A percentile compares a stretch with the other conserved stretches of the same genome.
phyloP scores from a whole-genome alignment of 2,329 filamentous ascomycete species.

The Xylaria sp. region DNA sequence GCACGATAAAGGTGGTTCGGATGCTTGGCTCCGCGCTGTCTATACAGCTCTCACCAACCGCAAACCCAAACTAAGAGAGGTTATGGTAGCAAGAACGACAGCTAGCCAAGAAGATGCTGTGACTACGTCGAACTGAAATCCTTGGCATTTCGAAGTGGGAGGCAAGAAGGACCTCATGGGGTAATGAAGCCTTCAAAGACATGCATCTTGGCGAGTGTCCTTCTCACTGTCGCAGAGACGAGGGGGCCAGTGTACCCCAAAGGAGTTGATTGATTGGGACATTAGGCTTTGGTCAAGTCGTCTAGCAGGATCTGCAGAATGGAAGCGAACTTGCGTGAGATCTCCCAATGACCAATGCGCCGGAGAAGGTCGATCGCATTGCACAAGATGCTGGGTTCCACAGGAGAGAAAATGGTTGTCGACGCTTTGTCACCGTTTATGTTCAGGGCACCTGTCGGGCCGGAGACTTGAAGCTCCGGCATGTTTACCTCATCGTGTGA shows the following conservation, averaged over 20 bases:
- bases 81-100: background rate
- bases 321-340: conserved; percentile 35
- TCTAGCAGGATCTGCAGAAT: conserved; percentile 34
- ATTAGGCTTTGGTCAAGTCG: conserved; percentile 29
- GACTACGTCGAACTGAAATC: background rate
- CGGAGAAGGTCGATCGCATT: conserved; percentile 35
- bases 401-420: conserved; percentile 26
- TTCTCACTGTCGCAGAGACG: background rate
- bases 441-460: conserved; percentile 16
- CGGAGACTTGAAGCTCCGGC: conserved; percentile 31
- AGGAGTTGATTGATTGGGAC: background rate
- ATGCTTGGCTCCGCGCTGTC: conserved; percentile 14
- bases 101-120: conserved; percentile 5
- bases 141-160: conserved; percentile 14
- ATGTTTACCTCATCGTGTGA: conserved; percentile 30
- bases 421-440: conserved; percentile 22
- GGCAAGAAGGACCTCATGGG: background rate
- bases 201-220: background rate
- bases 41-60: background rate
- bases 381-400: conserved; percentile 34
- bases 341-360: conserved; percentile 36
- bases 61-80: background rate
- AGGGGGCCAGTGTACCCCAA: too few relatives aligned
- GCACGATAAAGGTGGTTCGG: background rate
- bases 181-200: background rate